Percentiles rank a stretch among this genome's conserved stretches.
Conservation (phyloP, 2,329 filamentous ascomycete species). For the Trematosphaeria pertusa region DNA sequence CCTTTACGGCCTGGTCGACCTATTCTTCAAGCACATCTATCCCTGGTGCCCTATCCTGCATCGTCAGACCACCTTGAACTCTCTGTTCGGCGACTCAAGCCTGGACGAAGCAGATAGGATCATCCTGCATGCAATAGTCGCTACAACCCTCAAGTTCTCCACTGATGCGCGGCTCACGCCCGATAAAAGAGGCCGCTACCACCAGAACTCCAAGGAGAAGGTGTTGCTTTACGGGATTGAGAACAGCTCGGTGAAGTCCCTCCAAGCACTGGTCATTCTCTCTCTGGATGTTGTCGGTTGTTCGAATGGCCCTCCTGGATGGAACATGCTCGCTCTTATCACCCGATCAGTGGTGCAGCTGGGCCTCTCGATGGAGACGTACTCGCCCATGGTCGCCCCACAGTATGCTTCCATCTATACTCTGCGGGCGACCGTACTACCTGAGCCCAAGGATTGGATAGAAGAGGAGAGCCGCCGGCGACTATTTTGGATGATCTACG, state of each 20-base stretch:
- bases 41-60: slow-evolving; percentile 88
- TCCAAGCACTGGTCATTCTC: slow-evolving; percentile 87
- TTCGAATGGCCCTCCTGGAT: slow-evolving; percentile 88
- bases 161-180: slow-evolving; percentile 76
- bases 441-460: slow-evolving; percentile 83
- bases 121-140: slow-evolving; percentile 85
- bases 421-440: slow-evolving; percentile 80
- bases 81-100: slow-evolving; percentile 74
- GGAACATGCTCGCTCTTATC: slow-evolving; percentile 90
- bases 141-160: slow-evolving; percentile 85
- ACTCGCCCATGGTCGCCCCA: slow-evolving; percentile 78
- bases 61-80: slow-evolving; percentile 79
- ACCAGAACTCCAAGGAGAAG: slow-evolving; percentile 81
- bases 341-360: slow-evolving; percentile 88
- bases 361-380: slow-evolving; percentile 82
- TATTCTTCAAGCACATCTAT: slow-evolving; percentile 70
- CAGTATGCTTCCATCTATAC: slow-evolving; percentile 88
- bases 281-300: slow-evolving; percentile 84
- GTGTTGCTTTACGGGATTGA: slow-evolving; percentile 88
- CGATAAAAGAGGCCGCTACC: slow-evolving; percentile 75
- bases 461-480: slow-evolving; percentile 86
- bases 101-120: slow-evolving; percentile 83
- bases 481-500: slow-evolving; percentile 93
- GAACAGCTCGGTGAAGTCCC: slow-evolving; percentile 84
- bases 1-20: slow-evolving; percentile 65